Percentiles rank a stretch among this genome's conserved stretches.
Evolutionary conservation across 495 filamentous ascomycete species (phyloP).

Genomic region (Tuber microsphaerosporum): DNA sequence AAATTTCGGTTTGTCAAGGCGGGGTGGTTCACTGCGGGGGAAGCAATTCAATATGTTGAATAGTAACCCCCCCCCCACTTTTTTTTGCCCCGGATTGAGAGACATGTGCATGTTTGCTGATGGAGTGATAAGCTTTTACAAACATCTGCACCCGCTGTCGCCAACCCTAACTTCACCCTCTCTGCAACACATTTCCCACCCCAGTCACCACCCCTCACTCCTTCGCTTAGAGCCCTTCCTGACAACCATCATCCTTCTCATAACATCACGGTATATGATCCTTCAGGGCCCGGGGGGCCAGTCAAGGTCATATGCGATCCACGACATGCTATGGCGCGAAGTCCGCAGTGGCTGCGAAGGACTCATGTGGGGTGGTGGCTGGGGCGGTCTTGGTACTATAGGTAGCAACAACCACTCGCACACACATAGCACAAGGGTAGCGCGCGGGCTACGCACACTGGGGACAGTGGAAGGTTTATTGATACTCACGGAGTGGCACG

Average conservation of each 20-base stretch:
- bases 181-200: constrained; percentile 48
- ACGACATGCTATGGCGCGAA: constrained; percentile 93
- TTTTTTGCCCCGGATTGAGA: constrained; percentile 15
- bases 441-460: constrained; percentile 74
- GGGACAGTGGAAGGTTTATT: constrained; percentile 90
- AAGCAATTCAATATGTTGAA: constrained; percentile 85
- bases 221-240: constrained; percentile 87
- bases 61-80: constrained; percentile 54
- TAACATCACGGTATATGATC: constrained; percentile 75
- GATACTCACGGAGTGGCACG: constrained; percentile 95
- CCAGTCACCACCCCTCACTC: constrained; percentile 56
- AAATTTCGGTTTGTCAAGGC: constrained; percentile 85
- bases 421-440: constrained; percentile 11
- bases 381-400: constrained; percentile 64
- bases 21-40: constrained; percentile 90
- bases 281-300: constrained; percentile 72
- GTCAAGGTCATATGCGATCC: constrained; percentile 81
- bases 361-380: constrained; percentile 84
- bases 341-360: constrained; percentile 88
- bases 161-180: constrained; percentile 54
- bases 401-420: constrained; percentile 58
- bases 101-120: constrained; percentile 9
- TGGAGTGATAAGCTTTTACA: constrained; percentile 62
- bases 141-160: constrained; percentile 79
- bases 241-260: constrained; percentile 79